Base-by-base conservation (phyloP, 306 rosid genomes). In the Cucumis cinereus region DNA sequence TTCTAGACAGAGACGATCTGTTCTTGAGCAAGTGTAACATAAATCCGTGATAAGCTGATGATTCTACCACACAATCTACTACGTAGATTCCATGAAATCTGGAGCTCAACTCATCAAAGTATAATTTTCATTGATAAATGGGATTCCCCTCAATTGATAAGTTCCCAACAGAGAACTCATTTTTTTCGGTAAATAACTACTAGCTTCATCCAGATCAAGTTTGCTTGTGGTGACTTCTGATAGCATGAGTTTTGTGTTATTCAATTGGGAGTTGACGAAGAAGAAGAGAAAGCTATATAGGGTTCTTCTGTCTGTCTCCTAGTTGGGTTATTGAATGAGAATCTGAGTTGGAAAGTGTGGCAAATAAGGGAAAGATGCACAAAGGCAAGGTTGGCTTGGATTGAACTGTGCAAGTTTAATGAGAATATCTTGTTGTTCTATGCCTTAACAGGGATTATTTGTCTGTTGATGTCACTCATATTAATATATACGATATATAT, bases 11-110 rank as follows among this genome's bases (percentile, higher is more conserved):
- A 83, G 93, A 87, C 49, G 90, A 94, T 81, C 89, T 81, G 76
- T 90, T 91, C 89, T 89, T 94, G 86, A 90, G 95, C n/a, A 93
- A 94, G 80, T 94, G 98, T 89, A 94, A 94, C 61, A 87, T 91
- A 86, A 81, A 90, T 86, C 89, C 95, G 77, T 91, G 86, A 78
- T 78, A 75, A 72, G 81, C 82, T 53, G 70, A 81, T 67, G 72
- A 61, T 78, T 77, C 79, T 85, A 71, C 57, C 56, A 71, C 75
- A 69, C 41, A 20, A n/a, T 69, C 74, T 55, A 82, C 81, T 75
- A 79, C 82, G 16, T 26, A 76, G 77, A 78, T 83, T 84, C 79
- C 78, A 77, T 62, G 79, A 79, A 81, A 24, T 83, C 79, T 36
- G 85, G 80, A 69, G 79, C 77, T 86, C 82, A 72, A 77, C 81